Conservation (phyloP, 164 flowering plant species). For the Tetracentron sinense region DNA sequence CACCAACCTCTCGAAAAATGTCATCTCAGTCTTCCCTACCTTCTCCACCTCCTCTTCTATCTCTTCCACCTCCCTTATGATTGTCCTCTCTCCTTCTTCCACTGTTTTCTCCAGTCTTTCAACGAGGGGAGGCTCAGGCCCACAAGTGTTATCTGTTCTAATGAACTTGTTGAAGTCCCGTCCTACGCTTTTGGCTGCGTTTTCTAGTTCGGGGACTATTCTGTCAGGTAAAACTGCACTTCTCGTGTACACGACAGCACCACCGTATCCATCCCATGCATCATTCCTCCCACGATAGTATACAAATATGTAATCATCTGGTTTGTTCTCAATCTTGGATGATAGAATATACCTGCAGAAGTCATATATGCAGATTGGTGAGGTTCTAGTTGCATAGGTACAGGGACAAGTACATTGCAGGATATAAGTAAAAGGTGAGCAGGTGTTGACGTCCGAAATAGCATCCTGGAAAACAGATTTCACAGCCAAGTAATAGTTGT, state of each 20-base stretch:
- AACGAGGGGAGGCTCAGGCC: slow-evolving; percentile 87
- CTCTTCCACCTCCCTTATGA: slow-evolving; percentile 72
- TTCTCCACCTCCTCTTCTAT: slow-evolving; percentile 60
- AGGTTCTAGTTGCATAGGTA: not conserved
- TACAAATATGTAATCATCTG: slow-evolving; percentile 85
- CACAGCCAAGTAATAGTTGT: too few species aligned
- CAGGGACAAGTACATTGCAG: not conserved
- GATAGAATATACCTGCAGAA: slow-evolving; percentile 85
- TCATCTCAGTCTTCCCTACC: slow-evolving; percentile 65
- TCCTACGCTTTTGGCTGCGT: slow-evolving; percentile 70
- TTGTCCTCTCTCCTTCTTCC: slow-evolving; percentile 77
- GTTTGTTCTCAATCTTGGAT: slow-evolving; percentile 63
- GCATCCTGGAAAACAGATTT: not conserved
- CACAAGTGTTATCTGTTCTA: slow-evolving; percentile 83
- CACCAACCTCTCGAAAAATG: slow-evolving; percentile 51
- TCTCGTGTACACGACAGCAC: slow-evolving; percentile 88
- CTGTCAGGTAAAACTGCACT: slow-evolving; percentile 67
- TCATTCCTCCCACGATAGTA: slow-evolving; percentile 91
- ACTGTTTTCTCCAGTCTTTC: slow-evolving; percentile 86
- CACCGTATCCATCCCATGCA: slow-evolving; percentile 99
- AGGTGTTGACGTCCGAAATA: not conserved
- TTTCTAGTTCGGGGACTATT: slow-evolving; percentile 78
- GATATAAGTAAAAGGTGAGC: not conserved
- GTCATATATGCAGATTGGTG: not conserved
- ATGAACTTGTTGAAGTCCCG: slow-evolving; percentile 72